Percentiles rank a stretch among this genome's conserved stretches.
These are phyloP conservation scores for Nakaseomyces uthaithaninus DNA, from an alignment of 1,139 yeast species.

Conservation along the genomic window DNA sequence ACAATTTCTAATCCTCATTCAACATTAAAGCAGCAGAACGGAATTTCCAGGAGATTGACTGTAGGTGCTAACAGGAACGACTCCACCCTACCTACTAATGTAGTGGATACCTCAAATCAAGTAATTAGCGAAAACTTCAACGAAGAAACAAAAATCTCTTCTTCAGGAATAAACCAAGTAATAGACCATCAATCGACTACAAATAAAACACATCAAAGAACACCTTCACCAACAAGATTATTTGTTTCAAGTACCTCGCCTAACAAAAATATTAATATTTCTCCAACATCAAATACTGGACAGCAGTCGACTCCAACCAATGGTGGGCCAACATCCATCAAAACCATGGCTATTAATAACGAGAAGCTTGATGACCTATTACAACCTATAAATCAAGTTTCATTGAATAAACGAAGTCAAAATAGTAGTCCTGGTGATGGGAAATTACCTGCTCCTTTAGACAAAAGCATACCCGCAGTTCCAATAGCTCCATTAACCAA, in stretches of 20 bases:
- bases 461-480: conserved; percentile 3
- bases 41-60: conserved; percentile 21
- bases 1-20: conserved; percentile 18
- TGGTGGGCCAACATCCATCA: conserved; percentile 24
- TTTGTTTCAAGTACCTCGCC: conserved; percentile 19
- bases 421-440: conserved; percentile 9
- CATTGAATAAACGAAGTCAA: conserved; percentile 8
- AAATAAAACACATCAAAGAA: conserved; percentile 12
- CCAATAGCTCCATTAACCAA: conserved; percentile 8
- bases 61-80: conserved; percentile 11
- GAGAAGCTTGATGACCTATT: conserved; percentile 38
- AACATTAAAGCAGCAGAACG: conserved; percentile 16
- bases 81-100: neutral
- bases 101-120: neutral
- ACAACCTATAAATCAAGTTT: conserved; percentile 52
- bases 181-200: neutral
- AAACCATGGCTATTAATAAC: conserved; percentile 18
- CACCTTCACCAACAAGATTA: conserved; percentile 24
- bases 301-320: conserved; percentile 1
- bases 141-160: neutral
- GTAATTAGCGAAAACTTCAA: neutral
- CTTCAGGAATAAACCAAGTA: neutral
- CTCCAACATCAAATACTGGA: conserved; percentile 15
- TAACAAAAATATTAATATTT: conserved; percentile 15
- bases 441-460: neutral